phyloP scores from a whole-genome alignment of 129 eudicot species.

The Flaveria brownii region DNA sequence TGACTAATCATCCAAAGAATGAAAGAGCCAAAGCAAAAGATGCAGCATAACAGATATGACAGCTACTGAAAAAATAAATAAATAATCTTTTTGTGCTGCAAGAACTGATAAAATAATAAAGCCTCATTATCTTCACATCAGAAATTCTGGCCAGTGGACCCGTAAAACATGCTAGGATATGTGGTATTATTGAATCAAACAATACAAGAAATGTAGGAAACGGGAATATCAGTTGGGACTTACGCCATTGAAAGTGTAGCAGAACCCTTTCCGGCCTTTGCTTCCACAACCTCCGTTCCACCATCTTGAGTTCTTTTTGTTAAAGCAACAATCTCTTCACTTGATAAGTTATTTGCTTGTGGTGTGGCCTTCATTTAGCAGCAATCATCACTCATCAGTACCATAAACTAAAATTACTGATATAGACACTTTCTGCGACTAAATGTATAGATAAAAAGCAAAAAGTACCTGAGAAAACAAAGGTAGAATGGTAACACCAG shows the following conservation, averaged over 20 bases:
- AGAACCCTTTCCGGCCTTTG: constrained; percentile 99
- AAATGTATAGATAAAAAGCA: background rate
- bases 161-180: background rate
- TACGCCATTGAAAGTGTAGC: constrained; percentile 99
- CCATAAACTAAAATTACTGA: constrained; percentile 2
- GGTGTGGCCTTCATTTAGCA: constrained; percentile 71
- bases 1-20: background rate
- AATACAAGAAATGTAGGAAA: background rate
- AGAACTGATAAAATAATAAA: background rate
- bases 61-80: background rate
- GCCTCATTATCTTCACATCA: background rate
- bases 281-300: constrained; percentile 99
- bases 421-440: background rate
- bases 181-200: background rate
- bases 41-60: background rate
- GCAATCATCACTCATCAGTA: constrained; percentile 23
- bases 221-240: constrained; percentile 25
- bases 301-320: constrained; percentile 97
- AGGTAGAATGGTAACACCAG: constrained; percentile 97
- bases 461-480: constrained; percentile 81
- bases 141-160: background rate
- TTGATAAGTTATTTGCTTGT: constrained; percentile 60
- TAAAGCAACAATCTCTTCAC: constrained; percentile 65
- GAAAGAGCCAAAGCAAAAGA: background rate
- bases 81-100: background rate